Percentiles rank a stretch among this genome's conserved stretches.
Evolutionary conservation across 345 rosid genomes (phyloP).

Genomic region (Geranium rotundifolium): DNA sequence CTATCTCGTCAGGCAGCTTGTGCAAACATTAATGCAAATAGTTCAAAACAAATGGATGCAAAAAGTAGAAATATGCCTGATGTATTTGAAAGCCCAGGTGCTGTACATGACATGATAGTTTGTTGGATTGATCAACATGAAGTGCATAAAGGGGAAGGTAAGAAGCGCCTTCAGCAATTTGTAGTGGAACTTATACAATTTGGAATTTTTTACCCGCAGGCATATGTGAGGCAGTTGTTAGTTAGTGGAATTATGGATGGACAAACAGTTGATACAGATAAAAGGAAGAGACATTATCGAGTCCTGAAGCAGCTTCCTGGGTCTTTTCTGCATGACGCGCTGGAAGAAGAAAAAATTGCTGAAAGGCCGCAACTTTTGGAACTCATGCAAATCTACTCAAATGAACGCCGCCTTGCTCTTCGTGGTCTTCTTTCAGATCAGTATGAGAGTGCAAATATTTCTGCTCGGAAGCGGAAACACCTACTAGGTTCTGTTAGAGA

Average conservation of each 20-base stretch:
- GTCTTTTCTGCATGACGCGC: constrained; percentile 37
- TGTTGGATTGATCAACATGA: constrained; percentile 99
- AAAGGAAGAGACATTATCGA: constrained; percentile 63
- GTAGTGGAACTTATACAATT: constrained; percentile 63
- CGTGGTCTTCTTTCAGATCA: constrained; percentile 30
- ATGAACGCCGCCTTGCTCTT: constrained; percentile 75
- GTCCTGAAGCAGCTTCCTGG: constrained; percentile 83
- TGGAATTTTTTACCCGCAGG: constrained; percentile 81
- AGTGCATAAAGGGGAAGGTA: constrained; percentile 59
- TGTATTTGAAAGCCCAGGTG: constrained; percentile 81
- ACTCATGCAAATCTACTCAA: constrained; percentile 55
- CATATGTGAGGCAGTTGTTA: constrained; percentile 85
- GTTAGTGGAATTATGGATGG: constrained; percentile 79
- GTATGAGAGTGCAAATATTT: constrained; percentile 14
- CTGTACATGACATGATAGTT: constrained; percentile 82
- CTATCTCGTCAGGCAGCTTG: constrained; percentile 18
- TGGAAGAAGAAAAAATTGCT: constrained; percentile 56
- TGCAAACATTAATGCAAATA: constrained; percentile 23
- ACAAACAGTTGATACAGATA: constrained; percentile 35
- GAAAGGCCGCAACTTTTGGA: constrained; percentile 54
- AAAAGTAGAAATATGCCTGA: constrained; percentile 23
- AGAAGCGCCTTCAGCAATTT: constrained; percentile 61
- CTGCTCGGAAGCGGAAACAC: constrained; percentile 28
- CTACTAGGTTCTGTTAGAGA: constrained; percentile 12
- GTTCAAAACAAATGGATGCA: constrained; percentile 10